phyloP scores from a whole-genome alignment of 371 early-diverging fungal species.

The Syncephalastrum contaminatum region DNA sequence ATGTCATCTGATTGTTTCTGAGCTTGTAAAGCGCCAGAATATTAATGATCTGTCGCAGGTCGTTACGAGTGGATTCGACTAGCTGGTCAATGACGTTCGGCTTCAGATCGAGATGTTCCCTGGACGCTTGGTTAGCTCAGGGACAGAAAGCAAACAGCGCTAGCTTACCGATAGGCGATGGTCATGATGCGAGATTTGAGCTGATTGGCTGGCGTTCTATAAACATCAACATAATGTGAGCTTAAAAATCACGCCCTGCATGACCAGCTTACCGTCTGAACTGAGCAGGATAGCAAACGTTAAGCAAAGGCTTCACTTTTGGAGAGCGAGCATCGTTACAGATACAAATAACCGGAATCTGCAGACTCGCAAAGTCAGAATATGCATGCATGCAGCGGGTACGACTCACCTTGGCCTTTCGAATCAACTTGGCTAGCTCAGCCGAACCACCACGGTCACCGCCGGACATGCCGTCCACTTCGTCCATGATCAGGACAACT shows the following conservation, averaged over 20 bases:
- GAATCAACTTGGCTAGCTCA: slow-evolving; percentile 92
- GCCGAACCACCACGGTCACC: slow-evolving; percentile 98
- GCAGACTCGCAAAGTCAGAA: not conserved
- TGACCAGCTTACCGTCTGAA: slow-evolving; percentile 76
- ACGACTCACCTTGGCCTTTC: slow-evolving; percentile 73
- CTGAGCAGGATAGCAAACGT: slow-evolving; percentile 87
- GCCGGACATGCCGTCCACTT: slow-evolving; percentile 99
- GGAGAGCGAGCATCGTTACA: slow-evolving; percentile 95
- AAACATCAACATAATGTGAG: slow-evolving; percentile 28
- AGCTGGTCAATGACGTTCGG: slow-evolving; percentile 89
- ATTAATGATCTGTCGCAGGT: slow-evolving; percentile 99
- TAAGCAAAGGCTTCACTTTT: slow-evolving; percentile 90
- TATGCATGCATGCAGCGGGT: not conserved
- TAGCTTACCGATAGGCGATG: slow-evolving; percentile 68
- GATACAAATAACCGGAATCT: slow-evolving; percentile 98
- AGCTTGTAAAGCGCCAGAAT: slow-evolving; percentile 89
- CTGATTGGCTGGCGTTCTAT: slow-evolving; percentile 41
- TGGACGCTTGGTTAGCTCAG: slow-evolving; percentile 21
- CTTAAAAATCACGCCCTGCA: slow-evolving; percentile 65
- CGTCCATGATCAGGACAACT: slow-evolving; percentile 97
- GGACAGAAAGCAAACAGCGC: not conserved
- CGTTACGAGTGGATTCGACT: slow-evolving; percentile 82
- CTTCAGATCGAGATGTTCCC: slow-evolving; percentile 80
- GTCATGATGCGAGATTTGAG: slow-evolving; percentile 76
- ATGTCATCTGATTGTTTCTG: slow-evolving; percentile 63